These are phyloP conservation scores for Brettanomyces naardenensis DNA, from an alignment of 805 yeast genomes.

Conservation along the genomic window DNA sequence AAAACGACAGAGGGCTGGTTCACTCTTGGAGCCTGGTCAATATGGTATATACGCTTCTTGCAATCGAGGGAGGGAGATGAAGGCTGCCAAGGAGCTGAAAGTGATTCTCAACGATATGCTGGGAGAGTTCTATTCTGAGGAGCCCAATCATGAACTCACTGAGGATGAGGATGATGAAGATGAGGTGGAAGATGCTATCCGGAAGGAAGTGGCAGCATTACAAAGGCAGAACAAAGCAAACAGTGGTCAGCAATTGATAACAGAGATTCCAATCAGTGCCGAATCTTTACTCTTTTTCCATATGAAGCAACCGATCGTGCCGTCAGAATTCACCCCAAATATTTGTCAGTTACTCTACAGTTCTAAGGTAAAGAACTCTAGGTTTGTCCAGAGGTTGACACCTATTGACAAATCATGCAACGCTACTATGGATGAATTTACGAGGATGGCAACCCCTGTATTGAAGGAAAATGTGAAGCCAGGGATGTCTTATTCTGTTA, in stretches of 20 bases:
- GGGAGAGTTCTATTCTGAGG: constrained; percentile 10
- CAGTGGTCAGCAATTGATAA: constrained; percentile 36
- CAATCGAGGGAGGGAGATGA: constrained; percentile 68
- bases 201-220: constrained; percentile 60
- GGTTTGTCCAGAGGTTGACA: constrained; percentile 69
- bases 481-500: constrained; percentile 59
- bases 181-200: constrained; percentile 66
- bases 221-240: constrained; percentile 32
- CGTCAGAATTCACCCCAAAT: constrained; percentile 58
- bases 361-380: constrained; percentile 48
- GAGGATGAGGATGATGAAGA: constrained; percentile 28
- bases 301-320: constrained; percentile 69
- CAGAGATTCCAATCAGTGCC: constrained; percentile 59
- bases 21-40: constrained; percentile 72
- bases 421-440: constrained; percentile 62
- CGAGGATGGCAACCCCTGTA: constrained; percentile 31
- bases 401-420: constrained; percentile 74
- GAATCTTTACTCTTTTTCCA: constrained; percentile 85
- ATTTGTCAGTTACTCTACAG: constrained; percentile 55
- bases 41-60: constrained; percentile 89
- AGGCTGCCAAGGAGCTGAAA: constrained; percentile 68
- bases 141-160: constrained; percentile 10
- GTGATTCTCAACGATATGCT: constrained; percentile 47
- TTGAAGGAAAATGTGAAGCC: constrained; percentile 13
- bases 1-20: constrained; percentile 35